Percentiles rank a stretch among this genome's conserved stretches.
These are phyloP conservation scores for Byssoonygena ceratinophila DNA, from an alignment of 2,329 filamentous ascomycete genomes.

Conservation along the genomic window DNA sequence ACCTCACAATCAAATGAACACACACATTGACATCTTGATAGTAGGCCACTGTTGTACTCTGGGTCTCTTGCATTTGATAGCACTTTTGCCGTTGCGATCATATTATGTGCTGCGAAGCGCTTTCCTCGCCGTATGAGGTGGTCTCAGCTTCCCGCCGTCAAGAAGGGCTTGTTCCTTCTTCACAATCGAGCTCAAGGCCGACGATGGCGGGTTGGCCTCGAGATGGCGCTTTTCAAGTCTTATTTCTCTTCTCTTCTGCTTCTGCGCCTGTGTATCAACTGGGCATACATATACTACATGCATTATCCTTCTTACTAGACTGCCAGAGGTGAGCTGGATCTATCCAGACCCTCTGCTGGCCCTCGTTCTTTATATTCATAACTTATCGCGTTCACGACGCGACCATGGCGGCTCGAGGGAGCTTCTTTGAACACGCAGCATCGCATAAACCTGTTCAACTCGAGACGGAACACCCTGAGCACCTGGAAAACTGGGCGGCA, in stretches of 20 bases:
- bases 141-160: neutral
- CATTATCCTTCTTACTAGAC: neutral
- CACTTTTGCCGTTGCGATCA: too few relatives aligned
- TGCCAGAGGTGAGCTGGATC: neutral
- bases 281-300: neutral
- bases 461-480: constrained; percentile 15
- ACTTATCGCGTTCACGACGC: neutral
- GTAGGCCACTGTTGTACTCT: too few relatives aligned
- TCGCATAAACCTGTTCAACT: constrained; percentile 18
- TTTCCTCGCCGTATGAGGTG: neutral
- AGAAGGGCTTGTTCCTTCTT: constrained; percentile 1
- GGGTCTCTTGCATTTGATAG: too few relatives aligned
- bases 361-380: constrained; percentile 12
- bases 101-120: neutral
- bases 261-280: neutral
- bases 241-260: neutral
- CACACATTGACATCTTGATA: too few relatives aligned
- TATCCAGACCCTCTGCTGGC: neutral
- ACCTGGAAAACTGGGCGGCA: constrained; percentile 18
- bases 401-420: constrained; percentile 20
- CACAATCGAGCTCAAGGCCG: neutral
- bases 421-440: constrained; percentile 21
- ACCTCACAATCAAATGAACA: too few relatives aligned
- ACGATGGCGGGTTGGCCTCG: neutral
- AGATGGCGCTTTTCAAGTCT: neutral